These are phyloP conservation scores for Gyromitra esculenta DNA, from an alignment of 2,329 filamentous ascomycete genomes.

Conservation along the genomic window DNA sequence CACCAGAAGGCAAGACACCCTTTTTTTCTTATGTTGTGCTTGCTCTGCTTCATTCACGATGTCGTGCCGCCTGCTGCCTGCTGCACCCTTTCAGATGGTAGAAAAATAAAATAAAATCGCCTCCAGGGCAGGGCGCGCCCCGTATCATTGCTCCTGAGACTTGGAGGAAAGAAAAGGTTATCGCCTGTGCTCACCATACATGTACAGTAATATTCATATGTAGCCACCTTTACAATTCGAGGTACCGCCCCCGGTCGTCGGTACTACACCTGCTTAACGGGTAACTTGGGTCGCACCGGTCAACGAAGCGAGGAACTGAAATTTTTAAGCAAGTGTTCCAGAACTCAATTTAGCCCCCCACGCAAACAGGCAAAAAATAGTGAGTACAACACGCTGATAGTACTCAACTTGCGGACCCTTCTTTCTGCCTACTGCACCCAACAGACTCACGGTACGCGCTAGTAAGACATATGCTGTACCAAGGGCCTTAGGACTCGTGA, in stretches of 20 bases:
- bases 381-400: conserved; percentile 10
- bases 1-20: conserved; percentile 29
- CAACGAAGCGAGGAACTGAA: conserved; percentile 36
- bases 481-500: conserved; percentile 21
- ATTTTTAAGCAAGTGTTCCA: conserved; percentile 5
- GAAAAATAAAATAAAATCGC: conserved; percentile 26
- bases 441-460: conserved; percentile 24
- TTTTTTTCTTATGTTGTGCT: conserved; percentile 19
- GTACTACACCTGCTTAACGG: conserved; percentile 36
- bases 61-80: conserved; percentile 27
- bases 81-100: conserved; percentile 17
- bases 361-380: conserved; percentile 12
- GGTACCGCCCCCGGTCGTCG: conserved; percentile 21
- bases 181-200: conserved; percentile 22
- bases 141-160: conserved; percentile 7
- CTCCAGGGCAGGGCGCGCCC: conserved; percentile 9
- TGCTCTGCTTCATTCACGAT: conserved; percentile 35
- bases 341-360: conserved; percentile 40
- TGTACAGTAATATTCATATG: background rate
- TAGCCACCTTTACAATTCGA: conserved; percentile 29
- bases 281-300: conserved; percentile 30
- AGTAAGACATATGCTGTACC: conserved; percentile 29
- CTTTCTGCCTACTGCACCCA: conserved; percentile 18
- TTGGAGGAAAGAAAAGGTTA: conserved; percentile 10
- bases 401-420: conserved; percentile 22